Evolutionary conservation across 2,329 filamentous ascomycete species (phyloP), one percentile per base, ranked within the genome.

Genomic region (Aspergillus pseudoviridinutans): DNA sequence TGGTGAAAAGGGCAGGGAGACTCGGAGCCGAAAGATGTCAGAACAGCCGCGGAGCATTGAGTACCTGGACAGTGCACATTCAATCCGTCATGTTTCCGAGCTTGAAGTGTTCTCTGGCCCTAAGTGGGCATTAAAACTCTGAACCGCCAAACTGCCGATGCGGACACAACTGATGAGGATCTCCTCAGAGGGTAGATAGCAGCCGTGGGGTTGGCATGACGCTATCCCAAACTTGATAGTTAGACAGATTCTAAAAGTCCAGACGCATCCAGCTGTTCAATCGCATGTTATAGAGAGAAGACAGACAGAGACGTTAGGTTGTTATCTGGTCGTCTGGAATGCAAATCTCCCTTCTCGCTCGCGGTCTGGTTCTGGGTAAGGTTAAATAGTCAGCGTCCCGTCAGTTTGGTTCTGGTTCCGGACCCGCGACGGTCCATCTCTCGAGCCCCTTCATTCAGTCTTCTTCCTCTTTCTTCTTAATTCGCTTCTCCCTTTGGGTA

Each of bases 361-460:
- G 22, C 44, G 22, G 44, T 58, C 53, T 50, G 53, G 46, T 56
- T 12, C 52, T 54, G 54, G 22, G 52, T 49, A 57, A 57, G 50
- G 49, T 61, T 59, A 55, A 54, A 55, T 50, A 47, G 14, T 47
- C 44, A 46, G 56, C 54, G 62, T 61, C 66, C 66, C 65, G 65
- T 59, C 57, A 60, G 58, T 62, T 57, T 65, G 66, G 67, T 58
- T 64, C 64, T 56, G 54, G 32, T 35, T 35, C 32, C 32, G 32
- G 54, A 57, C 58, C 62, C 62, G 62, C 60, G 58, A 63, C 55
- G 50, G 59, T 49, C 20, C 52, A 54, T 52, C 46, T 35, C 28
- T 47, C 41, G 22, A 20, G 35, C 42, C 53, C 54, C 50, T 49
- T 54, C 51, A 49, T 38, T 38, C 61, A 46, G 47, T 55, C 41